A percentile compares a stretch with the other conserved stretches of the same genome.
Conservation (phyloP, 371 early-diverging fungal genomes). For the Nematocida sp. region DNA sequence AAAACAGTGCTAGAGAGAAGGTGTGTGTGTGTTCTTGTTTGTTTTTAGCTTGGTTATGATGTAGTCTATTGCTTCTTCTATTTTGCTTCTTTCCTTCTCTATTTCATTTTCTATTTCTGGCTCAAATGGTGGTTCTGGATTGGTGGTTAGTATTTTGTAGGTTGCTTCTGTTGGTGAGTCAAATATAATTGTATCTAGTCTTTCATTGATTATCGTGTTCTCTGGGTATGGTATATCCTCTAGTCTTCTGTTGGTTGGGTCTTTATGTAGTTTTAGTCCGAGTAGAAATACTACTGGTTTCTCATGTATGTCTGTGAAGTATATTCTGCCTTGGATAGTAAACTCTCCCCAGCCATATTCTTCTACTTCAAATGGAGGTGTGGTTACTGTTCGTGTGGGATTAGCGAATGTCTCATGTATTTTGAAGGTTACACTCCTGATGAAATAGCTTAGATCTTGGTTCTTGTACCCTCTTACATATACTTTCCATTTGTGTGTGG, state of each 20-base stretch:
- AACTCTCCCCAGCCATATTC: constrained; percentile 57
- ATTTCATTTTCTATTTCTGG: neutral
- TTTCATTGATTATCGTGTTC: constrained; percentile 30
- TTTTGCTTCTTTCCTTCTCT: neutral
- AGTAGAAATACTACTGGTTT: constrained; percentile 34
- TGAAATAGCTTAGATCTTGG: constrained; percentile 49
- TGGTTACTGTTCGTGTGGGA: constrained; percentile 39
- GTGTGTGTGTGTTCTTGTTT: too few species aligned
- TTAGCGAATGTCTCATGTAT: constrained; percentile 53
- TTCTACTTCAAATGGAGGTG: constrained; percentile 53
- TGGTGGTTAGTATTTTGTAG: constrained; percentile 32
- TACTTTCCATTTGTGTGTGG: constrained; percentile 48
- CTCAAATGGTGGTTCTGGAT: constrained; percentile 13
- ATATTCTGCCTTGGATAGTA: constrained; percentile 48
- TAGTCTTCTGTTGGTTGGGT: constrained; percentile 24
- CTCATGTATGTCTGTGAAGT: constrained; percentile 50
- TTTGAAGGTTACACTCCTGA: constrained; percentile 47
- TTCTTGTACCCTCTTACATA: constrained; percentile 51
- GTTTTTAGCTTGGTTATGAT: constrained; percentile 18
- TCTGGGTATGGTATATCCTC: constrained; percentile 20
- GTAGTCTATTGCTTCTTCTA: constrained; percentile 46
- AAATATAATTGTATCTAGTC: constrained; percentile 52
- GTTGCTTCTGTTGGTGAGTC: constrained; percentile 41
- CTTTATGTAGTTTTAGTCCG: constrained; percentile 41
- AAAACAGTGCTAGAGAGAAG: too few species aligned